Percentiles rank a stretch among this genome's conserved stretches.
phyloP scores from a whole-genome alignment of 2,329 filamentous ascomycete genomes.

The Aureobasidium sp. region DNA sequence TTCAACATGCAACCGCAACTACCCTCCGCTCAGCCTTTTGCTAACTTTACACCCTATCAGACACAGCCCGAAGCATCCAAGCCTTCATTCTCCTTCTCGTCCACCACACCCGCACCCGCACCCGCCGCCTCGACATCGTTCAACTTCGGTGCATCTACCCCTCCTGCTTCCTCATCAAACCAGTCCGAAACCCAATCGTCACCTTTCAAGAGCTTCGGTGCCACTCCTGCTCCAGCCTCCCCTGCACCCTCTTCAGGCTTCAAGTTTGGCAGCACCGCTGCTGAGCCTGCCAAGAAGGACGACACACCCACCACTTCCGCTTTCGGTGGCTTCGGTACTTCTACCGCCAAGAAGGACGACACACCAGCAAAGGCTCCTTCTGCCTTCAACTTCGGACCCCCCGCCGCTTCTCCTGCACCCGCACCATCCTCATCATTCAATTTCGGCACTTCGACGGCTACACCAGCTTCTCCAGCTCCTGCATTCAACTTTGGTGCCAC shows the following conservation, averaged over 20 bases:
- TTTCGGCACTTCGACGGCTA: not conserved
- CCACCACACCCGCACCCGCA: not conserved
- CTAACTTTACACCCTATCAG: not conserved
- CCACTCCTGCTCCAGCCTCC: not conserved
- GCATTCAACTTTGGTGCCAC: not conserved
- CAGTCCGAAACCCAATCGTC: not conserved
- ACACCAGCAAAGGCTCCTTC: not conserved
- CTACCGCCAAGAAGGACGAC: not conserved
- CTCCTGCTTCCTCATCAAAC: not conserved
- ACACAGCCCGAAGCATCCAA: not conserved
- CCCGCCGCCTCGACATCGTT: not conserved
- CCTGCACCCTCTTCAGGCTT: not conserved
- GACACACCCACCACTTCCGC: not conserved
- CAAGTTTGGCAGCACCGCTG: not conserved
- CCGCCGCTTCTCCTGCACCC: not conserved
- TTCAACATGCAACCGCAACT: not conserved
- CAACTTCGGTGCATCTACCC: slow-evolving; percentile 2
- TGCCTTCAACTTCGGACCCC: not conserved
- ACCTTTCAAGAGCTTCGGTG: not conserved
- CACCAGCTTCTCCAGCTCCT: not conserved
- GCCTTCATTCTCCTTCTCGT: not conserved
- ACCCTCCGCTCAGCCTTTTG: not conserved
- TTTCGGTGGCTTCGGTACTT: not conserved
- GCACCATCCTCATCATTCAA: not conserved
- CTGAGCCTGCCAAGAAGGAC: not conserved